Evolutionary conservation across 768 basidiomycete species (phyloP).

Genomic region (Kwoniella europaea): DNA sequence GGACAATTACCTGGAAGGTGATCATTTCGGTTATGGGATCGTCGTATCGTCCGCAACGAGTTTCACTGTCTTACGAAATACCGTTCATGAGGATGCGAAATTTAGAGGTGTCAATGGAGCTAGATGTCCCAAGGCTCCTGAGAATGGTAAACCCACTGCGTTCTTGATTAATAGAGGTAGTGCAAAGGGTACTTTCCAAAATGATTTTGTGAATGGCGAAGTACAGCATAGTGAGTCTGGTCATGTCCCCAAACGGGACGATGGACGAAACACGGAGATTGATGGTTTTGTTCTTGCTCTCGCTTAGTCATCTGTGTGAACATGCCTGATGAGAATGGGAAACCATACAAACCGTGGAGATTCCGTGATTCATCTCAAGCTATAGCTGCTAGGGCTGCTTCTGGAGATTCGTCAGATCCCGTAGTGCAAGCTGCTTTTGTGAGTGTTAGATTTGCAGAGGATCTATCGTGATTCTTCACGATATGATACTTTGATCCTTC

Average conservation of each 20-base stretch:
- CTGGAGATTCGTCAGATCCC: slow-evolving; percentile 17
- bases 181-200: slow-evolving; percentile 54
- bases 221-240: slow-evolving; percentile 57
- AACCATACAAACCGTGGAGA: slow-evolving; percentile 53
- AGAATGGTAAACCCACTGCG: slow-evolving; percentile 53
- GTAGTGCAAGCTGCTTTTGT: slow-evolving; percentile 22
- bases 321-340: slow-evolving; percentile 46
- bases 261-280: too few species aligned
- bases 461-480: too few species aligned
- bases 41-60: slow-evolving; percentile 55
- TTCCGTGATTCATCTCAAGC: slow-evolving; percentile 53
- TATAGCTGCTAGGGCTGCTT: slow-evolving; percentile 40
- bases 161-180: slow-evolving; percentile 57
- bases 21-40: slow-evolving; percentile 57
- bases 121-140: slow-evolving; percentile 55
- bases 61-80: slow-evolving; percentile 55
- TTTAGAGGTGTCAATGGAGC: slow-evolving; percentile 52
- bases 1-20: slow-evolving; percentile 54
- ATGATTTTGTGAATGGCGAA: slow-evolving; percentile 59
- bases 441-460: not conserved
- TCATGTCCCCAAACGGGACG: too few species aligned
- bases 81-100: slow-evolving; percentile 39
- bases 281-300: not conserved
- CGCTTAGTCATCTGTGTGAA: slow-evolving; percentile 58
- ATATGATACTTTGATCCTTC: not conserved